phyloP scores from a whole-genome alignment of 1,284 basidiomycete species.

The Athelia sp. region DNA sequence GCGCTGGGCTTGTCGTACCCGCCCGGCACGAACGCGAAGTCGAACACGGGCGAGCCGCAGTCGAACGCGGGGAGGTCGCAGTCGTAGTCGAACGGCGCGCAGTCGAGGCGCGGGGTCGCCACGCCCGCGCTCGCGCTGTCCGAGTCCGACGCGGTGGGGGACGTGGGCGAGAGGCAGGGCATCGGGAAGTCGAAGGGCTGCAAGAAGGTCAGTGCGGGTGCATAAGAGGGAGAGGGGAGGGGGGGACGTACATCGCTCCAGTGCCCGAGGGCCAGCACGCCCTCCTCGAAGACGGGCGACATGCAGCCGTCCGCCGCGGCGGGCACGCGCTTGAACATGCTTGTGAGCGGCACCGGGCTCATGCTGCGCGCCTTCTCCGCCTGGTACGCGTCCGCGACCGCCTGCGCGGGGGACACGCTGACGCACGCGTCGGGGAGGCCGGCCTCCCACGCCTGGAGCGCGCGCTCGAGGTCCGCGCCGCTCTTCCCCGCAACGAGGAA shows the following conservation, averaged over 20 bases:
- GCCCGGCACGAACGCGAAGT: too few relatives aligned
- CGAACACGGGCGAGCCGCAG: too few relatives aligned
- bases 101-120: too few relatives aligned
- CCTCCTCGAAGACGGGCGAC: not conserved
- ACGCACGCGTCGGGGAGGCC: too few relatives aligned
- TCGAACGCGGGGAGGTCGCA: too few relatives aligned
- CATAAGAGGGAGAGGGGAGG: not conserved
- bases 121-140: too few relatives aligned
- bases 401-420: not conserved
- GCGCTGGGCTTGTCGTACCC: too few relatives aligned
- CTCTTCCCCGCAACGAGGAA: conserved; percentile 45
- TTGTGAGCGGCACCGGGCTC: conserved; percentile 43
- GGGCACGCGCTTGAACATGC: conserved; percentile 55
- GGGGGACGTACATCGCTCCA: not conserved
- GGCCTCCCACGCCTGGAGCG: conserved; percentile 36
- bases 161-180: not conserved
- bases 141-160: too few relatives aligned
- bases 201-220: not conserved
- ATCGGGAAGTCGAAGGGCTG: not conserved
- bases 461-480: conserved; percentile 40
- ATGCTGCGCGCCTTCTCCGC: conserved; percentile 19
- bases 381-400: conserved; percentile 3
- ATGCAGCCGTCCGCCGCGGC: conserved; percentile 32
- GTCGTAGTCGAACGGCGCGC: too few relatives aligned
- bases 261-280: not conserved